Percentiles rank a stretch among this genome's conserved stretches.
Evolutionary conservation across 176 grass and related monocot species (phyloP).

Genomic region (barley (Hordeum vulgare)): MorexV3_pseudomolecules_assembly NC_058523.1:24460067-24460566

Average conservation of each 20-base stretch:
- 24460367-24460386: conserved; percentile 49
- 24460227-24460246: conserved; percentile 74
- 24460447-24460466: conserved; percentile 64
- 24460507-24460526: not conserved
- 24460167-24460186: conserved; percentile 95
- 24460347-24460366: not conserved
- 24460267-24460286: conserved; percentile 87
- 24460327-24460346: not conserved
- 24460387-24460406: conserved; percentile 93
- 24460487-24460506: not conserved
- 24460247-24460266: conserved; percentile 83
- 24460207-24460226: conserved; percentile 87
- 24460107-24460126: not conserved
- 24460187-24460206: conserved; percentile 98
- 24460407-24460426: conserved; percentile 84
- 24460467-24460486: not conserved
- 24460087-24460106: not conserved
- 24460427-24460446: conserved; percentile 69
- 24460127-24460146: not conserved
- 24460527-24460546: not conserved
- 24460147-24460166: conserved; percentile 7
- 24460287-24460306: not conserved
- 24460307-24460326: not conserved
- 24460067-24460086: not conserved
- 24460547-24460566: not conserved